phyloP scores from a whole-genome alignment of 495 filamentous ascomycete species.

The Aspergillus ellipticus region DNA sequence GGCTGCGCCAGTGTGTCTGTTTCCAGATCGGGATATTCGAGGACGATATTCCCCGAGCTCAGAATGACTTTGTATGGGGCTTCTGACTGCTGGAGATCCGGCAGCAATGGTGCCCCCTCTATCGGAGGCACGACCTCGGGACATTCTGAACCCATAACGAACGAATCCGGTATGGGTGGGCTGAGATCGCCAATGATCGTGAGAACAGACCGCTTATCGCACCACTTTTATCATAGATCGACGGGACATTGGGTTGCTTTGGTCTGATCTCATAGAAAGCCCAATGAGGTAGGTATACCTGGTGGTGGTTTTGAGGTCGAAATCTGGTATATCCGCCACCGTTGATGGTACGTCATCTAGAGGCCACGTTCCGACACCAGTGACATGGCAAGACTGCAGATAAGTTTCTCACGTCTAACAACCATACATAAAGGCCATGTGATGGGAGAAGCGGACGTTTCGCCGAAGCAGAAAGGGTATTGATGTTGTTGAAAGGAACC shows the following conservation, averaged over 20 bases:
- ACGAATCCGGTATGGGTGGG: neutral
- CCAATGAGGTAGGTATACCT: neutral
- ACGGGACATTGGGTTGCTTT: neutral
- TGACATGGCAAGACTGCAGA: neutral
- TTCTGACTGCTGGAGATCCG: neutral
- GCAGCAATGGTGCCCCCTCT: neutral
- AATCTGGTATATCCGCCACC: neutral
- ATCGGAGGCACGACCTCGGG: neutral
- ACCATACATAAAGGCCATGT: neutral
- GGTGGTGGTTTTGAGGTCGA: neutral
- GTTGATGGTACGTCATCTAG: neutral
- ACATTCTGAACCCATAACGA: slow-evolving; percentile 13
- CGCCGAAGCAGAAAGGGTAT: too few species aligned
- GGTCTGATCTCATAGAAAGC: neutral
- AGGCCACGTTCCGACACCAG: neutral
- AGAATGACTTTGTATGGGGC: slow-evolving; percentile 19
- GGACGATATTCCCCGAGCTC: slow-evolving; percentile 31
- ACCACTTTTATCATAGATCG: too few species aligned
- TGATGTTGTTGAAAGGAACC: neutral
- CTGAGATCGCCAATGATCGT: too few species aligned
- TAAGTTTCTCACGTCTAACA: neutral
- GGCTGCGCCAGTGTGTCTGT: slow-evolving; percentile 1
- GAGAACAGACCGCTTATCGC: too few species aligned
- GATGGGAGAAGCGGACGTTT: neutral
- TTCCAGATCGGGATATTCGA: slow-evolving; percentile 28